A percentile compares a stretch with the other conserved stretches of the same genome.
phyloP scores from a whole-genome alignment of 2,329 filamentous ascomycete species.

The Fusarium sarcochroum region DNA sequence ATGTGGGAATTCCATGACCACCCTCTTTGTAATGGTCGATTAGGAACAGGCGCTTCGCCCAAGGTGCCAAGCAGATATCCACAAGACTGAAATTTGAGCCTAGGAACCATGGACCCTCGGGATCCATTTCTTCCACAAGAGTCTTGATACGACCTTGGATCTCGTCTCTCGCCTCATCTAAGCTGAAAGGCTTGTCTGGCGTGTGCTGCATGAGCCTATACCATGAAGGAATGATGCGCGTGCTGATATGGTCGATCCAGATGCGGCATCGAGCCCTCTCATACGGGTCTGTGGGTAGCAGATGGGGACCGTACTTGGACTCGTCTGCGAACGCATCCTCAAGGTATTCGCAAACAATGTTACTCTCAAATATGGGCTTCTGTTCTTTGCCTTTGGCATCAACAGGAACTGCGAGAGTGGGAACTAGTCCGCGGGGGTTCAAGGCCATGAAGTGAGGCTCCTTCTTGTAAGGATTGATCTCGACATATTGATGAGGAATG shows the following conservation, averaged over 20 bases:
- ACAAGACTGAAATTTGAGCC: constrained; percentile 75
- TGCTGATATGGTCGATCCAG: constrained; percentile 81
- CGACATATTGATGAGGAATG: constrained; percentile 81
- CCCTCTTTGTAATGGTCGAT: constrained; percentile 81
- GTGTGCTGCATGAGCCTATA: constrained; percentile 74
- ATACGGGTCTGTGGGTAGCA: constrained; percentile 75
- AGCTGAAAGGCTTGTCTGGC: constrained; percentile 60
- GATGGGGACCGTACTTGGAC: constrained; percentile 56
- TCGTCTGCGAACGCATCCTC: constrained; percentile 76
- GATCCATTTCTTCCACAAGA: constrained; percentile 73
- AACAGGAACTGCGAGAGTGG: constrained; percentile 71
- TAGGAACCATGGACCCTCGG: constrained; percentile 73
- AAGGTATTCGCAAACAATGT: constrained; percentile 80
- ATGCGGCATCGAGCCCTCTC: constrained; percentile 75
- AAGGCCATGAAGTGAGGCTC: constrained; percentile 75
- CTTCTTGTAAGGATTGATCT: constrained; percentile 85
- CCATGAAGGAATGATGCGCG: constrained; percentile 76
- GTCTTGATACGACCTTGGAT: constrained; percentile 71
- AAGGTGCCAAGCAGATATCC: constrained; percentile 80
- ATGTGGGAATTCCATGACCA: constrained; percentile 63
- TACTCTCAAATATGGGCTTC: constrained; percentile 80
- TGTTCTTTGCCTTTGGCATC: constrained; percentile 49
- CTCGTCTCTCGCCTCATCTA: constrained; percentile 69
- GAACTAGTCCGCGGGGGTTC: constrained; percentile 82
- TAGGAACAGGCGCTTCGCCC: constrained; percentile 79